A percentile compares a stretch with the other conserved stretches of the same genome.
Conservation (phyloP, 2,329 filamentous ascomycete genomes). For the Diaporthe amygdali region DNA sequence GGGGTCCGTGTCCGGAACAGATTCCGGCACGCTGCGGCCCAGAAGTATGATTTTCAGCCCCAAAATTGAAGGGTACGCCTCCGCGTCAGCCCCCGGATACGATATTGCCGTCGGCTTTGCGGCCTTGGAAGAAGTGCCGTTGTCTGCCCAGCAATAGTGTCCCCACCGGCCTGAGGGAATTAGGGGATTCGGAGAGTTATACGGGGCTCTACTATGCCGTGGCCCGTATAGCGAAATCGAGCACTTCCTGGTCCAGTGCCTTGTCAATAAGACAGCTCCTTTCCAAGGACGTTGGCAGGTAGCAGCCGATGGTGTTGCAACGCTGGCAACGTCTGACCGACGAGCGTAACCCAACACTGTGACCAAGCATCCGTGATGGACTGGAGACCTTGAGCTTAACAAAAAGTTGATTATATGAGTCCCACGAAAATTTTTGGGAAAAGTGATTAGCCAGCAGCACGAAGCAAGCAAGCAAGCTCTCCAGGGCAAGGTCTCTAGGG, state of each 20-base stretch:
- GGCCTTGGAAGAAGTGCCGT: neutral
- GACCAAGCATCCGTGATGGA: neutral
- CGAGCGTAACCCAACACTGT: neutral
- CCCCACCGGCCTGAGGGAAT: neutral
- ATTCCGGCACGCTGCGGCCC: neutral
- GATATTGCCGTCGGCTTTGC: neutral
- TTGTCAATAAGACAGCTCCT: neutral
- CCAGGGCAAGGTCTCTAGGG: neutral
- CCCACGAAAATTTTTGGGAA: neutral
- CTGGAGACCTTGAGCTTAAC: neutral
- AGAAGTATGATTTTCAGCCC: neutral
- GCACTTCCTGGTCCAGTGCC: neutral
- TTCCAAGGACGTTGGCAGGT: neutral
- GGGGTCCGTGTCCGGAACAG: constrained; percentile 5
- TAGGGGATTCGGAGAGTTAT: neutral
- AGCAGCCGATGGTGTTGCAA: constrained; percentile 10
- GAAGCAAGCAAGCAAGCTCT: neutral
- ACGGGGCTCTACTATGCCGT: neutral
- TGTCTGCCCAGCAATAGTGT: neutral
- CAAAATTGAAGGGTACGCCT: neutral
- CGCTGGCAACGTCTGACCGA: constrained; percentile 3
- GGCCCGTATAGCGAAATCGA: neutral
- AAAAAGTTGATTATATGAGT: neutral
- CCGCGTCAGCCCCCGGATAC: neutral
- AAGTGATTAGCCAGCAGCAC: neutral